phyloP scores from a whole-genome alignment of 192 early-diverging fungal genomes.

The Martensiomyces pterosporus region DNA sequence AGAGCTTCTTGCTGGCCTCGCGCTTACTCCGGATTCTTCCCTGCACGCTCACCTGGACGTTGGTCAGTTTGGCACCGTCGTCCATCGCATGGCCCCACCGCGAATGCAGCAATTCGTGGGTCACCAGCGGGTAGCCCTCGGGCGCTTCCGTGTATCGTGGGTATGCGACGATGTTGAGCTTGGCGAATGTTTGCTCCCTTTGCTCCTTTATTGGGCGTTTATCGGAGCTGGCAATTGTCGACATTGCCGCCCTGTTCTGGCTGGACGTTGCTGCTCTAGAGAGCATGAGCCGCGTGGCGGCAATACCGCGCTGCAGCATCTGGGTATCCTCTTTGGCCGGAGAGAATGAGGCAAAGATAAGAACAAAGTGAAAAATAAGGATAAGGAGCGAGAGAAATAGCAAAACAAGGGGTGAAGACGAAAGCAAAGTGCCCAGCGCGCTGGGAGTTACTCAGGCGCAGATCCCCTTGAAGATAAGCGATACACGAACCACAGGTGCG shows the following conservation, averaged over 20 bases:
- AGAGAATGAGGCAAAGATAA: too few relatives aligned
- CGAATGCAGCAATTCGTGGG: slow-evolving; percentile 11
- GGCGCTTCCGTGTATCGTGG: slow-evolving; percentile 29
- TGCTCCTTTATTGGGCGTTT: slow-evolving; percentile 20
- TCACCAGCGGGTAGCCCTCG: slow-evolving; percentile 17
- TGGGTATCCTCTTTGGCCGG: too few relatives aligned
- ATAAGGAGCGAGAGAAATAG: too few relatives aligned
- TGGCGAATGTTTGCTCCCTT: slow-evolving; percentile 14
- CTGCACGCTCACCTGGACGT: slow-evolving; percentile 36
- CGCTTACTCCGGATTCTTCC: slow-evolving; percentile 66
- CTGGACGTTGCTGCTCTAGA: slow-evolving; percentile 7
- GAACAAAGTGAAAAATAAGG: too few relatives aligned
- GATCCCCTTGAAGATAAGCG: too few relatives aligned
- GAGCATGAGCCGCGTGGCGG: too few relatives aligned
- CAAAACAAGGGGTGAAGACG: too few relatives aligned
- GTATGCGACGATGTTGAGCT: slow-evolving; percentile 29
- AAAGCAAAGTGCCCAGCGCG: too few relatives aligned
- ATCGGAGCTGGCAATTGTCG: background rate
- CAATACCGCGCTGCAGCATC: too few relatives aligned
- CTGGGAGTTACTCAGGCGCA: too few relatives aligned
- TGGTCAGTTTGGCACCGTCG: slow-evolving; percentile 26
- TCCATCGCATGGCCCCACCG: slow-evolving; percentile 19
- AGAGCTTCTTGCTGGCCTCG: slow-evolving; percentile 66
- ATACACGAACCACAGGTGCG: too few relatives aligned
- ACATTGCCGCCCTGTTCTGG: background rate